Evolutionary conservation across 2,329 filamentous ascomycete species (phyloP), one percentile per base, ranked within the genome.

Genomic region (Scolecobasidium constrictum): DNA sequence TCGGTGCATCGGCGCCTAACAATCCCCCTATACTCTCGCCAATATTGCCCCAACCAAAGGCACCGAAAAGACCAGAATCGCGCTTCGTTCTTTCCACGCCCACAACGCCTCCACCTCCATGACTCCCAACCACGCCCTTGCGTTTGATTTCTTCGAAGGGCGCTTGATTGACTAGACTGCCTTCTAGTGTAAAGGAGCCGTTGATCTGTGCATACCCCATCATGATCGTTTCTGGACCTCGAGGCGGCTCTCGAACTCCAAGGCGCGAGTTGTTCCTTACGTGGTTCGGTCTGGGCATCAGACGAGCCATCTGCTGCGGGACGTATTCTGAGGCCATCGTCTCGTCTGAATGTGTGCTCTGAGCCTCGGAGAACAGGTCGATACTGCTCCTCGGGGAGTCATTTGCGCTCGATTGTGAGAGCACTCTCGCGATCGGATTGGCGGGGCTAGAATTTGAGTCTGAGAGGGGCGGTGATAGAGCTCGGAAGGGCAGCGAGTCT

Each of bases 121-220:
- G 86, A 1, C 83, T 84, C 38, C 86, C 86, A 4, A 94, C 77
- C 5, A 94, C 86, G 2, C 85, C 88, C 63, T 94, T 95, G 46
- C 88, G 77, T 61, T 98, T 98, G 31, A 96, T 88, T 53, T 93
- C 86, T 56, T 98, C 92, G 53, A 98, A 98, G 0, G 85, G 85
- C 0, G 78, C 78, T 31, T 93, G 79, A 53, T 93, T 90, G 46
- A 98, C 79, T 17, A 98, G 67, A 2, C 92, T 94, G 1, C 87
- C 87, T 56, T 98, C 92, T 5, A 98, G 66, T 0, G 80, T 86
- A 53, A 98, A 98, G 0, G 85, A 88, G 3, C 92, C 92, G 60
- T 86, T 84, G 2, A 96, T 77, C 53, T 98, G 92, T 3, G 86
- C 90, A 62, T 94, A 98, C 0, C 88, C 92, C 92, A 98, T 98